phyloP scores from a whole-genome alignment of 73 alveolate genomes.

The Tetrahymena borealis region DNA sequence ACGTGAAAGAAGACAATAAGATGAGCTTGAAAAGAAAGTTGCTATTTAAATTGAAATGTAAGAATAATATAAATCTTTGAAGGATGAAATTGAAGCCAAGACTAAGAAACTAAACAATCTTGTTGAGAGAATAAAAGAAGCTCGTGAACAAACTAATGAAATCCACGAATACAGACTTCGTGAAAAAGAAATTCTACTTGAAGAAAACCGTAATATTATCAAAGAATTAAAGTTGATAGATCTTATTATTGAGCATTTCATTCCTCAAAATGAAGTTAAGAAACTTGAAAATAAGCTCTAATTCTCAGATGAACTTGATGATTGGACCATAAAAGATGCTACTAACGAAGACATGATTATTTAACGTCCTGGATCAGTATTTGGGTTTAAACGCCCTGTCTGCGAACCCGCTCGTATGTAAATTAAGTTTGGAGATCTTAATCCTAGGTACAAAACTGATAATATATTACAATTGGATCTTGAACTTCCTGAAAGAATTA shows the following conservation, averaged over 20 bases:
- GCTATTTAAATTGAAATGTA: slow-evolving; percentile 58
- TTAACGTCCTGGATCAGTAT: slow-evolving; percentile 67
- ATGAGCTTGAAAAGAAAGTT: slow-evolving; percentile 69
- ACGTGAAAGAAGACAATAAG: slow-evolving; percentile 62
- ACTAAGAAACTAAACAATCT: slow-evolving; percentile 65
- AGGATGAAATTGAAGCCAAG: slow-evolving; percentile 90
- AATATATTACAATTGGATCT: slow-evolving; percentile 61
- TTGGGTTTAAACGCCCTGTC: slow-evolving; percentile 69
- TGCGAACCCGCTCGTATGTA: slow-evolving; percentile 76
- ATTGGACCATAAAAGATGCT: slow-evolving; percentile 55
- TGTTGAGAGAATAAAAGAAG: slow-evolving; percentile 53
- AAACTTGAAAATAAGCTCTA: slow-evolving; percentile 63
- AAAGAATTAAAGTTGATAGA: slow-evolving; percentile 65
- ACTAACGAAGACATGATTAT: slow-evolving; percentile 6
- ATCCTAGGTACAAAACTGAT: slow-evolving; percentile 73
- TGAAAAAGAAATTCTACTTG: slow-evolving; percentile 79
- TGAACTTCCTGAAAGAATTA: slow-evolving; percentile 77
- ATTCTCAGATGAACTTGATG: slow-evolving; percentile 78
- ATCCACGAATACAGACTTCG: slow-evolving; percentile 60
- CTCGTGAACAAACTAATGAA: slow-evolving; percentile 54
- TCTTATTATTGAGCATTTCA: slow-evolving; percentile 69
- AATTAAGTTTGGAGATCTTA: slow-evolving; percentile 73
- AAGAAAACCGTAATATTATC: slow-evolving; percentile 62
- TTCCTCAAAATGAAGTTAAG: slow-evolving; percentile 76
- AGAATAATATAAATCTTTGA: slow-evolving; percentile 67